Evolutionary conservation across 2,329 filamentous ascomycete genomes (phyloP).

Genomic region (Alternaria solani): DNA sequence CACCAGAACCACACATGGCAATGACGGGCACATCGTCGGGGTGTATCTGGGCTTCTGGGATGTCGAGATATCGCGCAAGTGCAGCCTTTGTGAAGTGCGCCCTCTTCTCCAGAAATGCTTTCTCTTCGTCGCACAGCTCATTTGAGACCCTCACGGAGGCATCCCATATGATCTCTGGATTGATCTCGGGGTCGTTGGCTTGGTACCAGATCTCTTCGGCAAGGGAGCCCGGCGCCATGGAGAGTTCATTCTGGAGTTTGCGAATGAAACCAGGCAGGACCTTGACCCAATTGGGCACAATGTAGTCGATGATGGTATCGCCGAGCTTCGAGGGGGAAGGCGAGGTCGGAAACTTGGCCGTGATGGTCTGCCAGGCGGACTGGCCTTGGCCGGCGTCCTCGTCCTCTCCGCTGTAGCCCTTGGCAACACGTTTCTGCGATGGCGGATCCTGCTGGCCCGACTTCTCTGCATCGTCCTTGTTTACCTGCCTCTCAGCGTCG

Average conservation of each 20-base stretch:
- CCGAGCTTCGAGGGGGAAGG: slow-evolving; percentile 50
- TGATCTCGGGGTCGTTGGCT: slow-evolving; percentile 80
- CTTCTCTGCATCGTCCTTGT: slow-evolving; percentile 19
- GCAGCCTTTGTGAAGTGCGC: slow-evolving; percentile 74
- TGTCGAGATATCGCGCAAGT: slow-evolving; percentile 80
- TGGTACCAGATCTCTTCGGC: slow-evolving; percentile 95
- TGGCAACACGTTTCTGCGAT: slow-evolving; percentile 44
- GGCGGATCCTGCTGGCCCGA: slow-evolving; percentile 45
- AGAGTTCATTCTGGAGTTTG: slow-evolving; percentile 88
- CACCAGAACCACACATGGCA: slow-evolving; percentile 92
- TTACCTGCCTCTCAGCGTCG: slow-evolving; percentile 27
- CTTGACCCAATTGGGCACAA: slow-evolving; percentile 85
- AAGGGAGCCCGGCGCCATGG: slow-evolving; percentile 84
- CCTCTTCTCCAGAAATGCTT: slow-evolving; percentile 74
- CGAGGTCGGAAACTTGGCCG: slow-evolving; percentile 39
- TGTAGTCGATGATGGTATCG: slow-evolving; percentile 69
- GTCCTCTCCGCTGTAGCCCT: slow-evolving; percentile 33
- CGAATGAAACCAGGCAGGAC: slow-evolving; percentile 76
- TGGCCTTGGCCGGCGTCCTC: slow-evolving; percentile 21
- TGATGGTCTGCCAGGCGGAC: slow-evolving; percentile 48
- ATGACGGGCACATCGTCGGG: slow-evolving; percentile 93
- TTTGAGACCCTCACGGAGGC: slow-evolving; percentile 83
- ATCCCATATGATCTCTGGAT: slow-evolving; percentile 86
- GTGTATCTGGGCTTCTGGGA: slow-evolving; percentile 83
- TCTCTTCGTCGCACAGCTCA: slow-evolving; percentile 84